A percentile compares a stretch with the other conserved stretches of the same genome.
These are phyloP conservation scores for Syncephalastrum sp. DNA, from an alignment of 371 early-diverging fungal genomes.

Conservation along the genomic window DNA sequence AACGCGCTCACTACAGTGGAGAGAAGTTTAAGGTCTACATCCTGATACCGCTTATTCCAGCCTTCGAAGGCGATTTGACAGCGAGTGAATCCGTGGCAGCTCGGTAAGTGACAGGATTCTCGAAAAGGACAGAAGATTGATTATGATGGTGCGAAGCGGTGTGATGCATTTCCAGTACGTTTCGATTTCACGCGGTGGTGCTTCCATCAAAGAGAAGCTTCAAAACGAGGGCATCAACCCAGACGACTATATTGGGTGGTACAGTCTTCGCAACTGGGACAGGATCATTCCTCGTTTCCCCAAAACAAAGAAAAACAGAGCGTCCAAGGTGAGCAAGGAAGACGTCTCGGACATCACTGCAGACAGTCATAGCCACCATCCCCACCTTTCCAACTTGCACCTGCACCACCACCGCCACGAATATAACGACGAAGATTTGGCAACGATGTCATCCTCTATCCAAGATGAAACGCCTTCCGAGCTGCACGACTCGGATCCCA, in stretches of 20 bases:
- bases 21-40: constrained; percentile 83
- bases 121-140: constrained; percentile 21
- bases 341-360: too few species aligned
- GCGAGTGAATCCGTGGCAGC: constrained; percentile 74
- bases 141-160: constrained; percentile 26
- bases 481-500: too few species aligned
- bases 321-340: too few species aligned
- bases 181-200: constrained; percentile 77
- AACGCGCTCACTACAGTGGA: constrained; percentile 65
- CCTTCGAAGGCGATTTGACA: constrained; percentile 83
- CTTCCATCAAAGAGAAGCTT: constrained; percentile 68
- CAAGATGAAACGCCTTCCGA: too few species aligned
- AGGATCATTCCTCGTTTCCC: constrained; percentile 27
- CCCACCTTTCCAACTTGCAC: too few species aligned
- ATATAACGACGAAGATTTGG: background rate
- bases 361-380: too few species aligned
- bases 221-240: constrained; percentile 65
- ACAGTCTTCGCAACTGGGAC: constrained; percentile 74
- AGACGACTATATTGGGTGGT: constrained; percentile 82
- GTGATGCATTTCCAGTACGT: constrained; percentile 86
- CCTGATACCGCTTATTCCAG: constrained; percentile 89
- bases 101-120: constrained; percentile 15
- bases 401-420: too few species aligned
- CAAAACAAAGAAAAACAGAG: too few species aligned
- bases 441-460: background rate